Conservation (phyloP, 1,284 basidiomycete species). For the Amylostereum chailletii region DNA sequence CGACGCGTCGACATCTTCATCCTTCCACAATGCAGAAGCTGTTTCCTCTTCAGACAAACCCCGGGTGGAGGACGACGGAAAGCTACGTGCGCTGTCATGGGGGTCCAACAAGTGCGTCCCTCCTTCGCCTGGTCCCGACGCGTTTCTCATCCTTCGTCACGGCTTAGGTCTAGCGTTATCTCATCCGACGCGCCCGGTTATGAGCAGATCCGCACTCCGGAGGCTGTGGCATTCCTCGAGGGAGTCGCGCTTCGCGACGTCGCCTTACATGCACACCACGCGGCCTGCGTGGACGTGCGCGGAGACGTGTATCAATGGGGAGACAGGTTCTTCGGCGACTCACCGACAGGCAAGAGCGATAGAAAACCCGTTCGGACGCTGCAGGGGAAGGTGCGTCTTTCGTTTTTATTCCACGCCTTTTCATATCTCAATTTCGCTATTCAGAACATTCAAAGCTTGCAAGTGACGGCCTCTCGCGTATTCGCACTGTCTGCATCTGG, state of each 20-base stretch:
- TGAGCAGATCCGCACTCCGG: slow-evolving; percentile 39
- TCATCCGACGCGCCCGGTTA: slow-evolving; percentile 25
- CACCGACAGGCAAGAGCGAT: slow-evolving; percentile 14
- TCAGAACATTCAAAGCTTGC: slow-evolving; percentile 63
- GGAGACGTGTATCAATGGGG: slow-evolving; percentile 93
- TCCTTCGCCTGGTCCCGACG: not conserved
- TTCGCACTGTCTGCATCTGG: slow-evolving; percentile 73
- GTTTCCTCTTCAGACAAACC: not conserved
- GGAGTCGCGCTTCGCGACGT: slow-evolving; percentile 71
- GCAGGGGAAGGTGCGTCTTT: slow-evolving; percentile 56
- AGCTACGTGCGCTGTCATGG: slow-evolving; percentile 38
- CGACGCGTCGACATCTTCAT: not conserved
- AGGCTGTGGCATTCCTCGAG: slow-evolving; percentile 45
- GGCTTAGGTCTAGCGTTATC: slow-evolving; percentile 35
- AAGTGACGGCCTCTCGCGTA: slow-evolving; percentile 47
- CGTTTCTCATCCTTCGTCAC: not conserved
- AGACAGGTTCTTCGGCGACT: slow-evolving; percentile 43
- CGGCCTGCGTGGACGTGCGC: slow-evolving; percentile 75
- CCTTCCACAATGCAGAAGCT: not conserved
- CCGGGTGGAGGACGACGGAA: slow-evolving; percentile 15
- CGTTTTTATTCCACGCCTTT: not conserved
- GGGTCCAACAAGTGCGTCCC: slow-evolving; percentile 46
- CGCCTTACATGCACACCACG: slow-evolving; percentile 65
- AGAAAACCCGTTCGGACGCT: slow-evolving; percentile 42
- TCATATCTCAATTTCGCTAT: not conserved